Evolutionary conservation across 345 rosid genomes (phyloP), one percentile per base, ranked within the genome.

Genomic region (Carallia brachiata): DNA sequence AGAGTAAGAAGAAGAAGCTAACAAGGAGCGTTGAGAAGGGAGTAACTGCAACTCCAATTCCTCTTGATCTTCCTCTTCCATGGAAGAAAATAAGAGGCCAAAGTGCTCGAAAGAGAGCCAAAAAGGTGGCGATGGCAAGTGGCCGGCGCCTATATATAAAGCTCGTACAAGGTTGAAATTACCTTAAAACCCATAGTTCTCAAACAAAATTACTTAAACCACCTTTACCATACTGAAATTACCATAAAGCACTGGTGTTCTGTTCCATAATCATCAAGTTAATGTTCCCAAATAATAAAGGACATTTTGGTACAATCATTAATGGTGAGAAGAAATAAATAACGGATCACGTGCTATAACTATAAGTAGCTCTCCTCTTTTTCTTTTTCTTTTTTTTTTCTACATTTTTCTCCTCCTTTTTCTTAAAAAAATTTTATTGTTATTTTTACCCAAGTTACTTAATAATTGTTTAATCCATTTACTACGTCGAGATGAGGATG

Each of bases 21-120:
- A 3, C 16, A 12, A 73, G 23, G 87, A 74, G 67, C 70, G 65
- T 12, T 82, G 90, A 68, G 88, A 72, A 34, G 98, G 96, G 53
- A 93, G 92, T 12, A 93, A 89, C 77, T 93, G 98, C 53, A 93
- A 83, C 76, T 88, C 98, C 65, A 93, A 84, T 76, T 87, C 98
- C 65, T 78, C 80, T 54, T 89, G 86, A 73, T 83, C 85, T 62
- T 88, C 84, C 16, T 83, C 84, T 75, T 82, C 90, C 90, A 88
- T 86, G 5, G 50, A 44, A 17, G 12, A 19, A 52, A 9, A 2
- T 0, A 28, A 0, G 60, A 34, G 52, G 13, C 31, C 27, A 65
- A n/a, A 47, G 39, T 6, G 32, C 27, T 23, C n/a, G 23, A 23
- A 3, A 3, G 66, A 36, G 32, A 40, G 62, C 27, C 34, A n/a